Evolutionary conservation across 768 basidiomycete genomes (phyloP), one percentile per base, ranked within the genome.

Genomic region (Lactarius trivialis): DNA sequence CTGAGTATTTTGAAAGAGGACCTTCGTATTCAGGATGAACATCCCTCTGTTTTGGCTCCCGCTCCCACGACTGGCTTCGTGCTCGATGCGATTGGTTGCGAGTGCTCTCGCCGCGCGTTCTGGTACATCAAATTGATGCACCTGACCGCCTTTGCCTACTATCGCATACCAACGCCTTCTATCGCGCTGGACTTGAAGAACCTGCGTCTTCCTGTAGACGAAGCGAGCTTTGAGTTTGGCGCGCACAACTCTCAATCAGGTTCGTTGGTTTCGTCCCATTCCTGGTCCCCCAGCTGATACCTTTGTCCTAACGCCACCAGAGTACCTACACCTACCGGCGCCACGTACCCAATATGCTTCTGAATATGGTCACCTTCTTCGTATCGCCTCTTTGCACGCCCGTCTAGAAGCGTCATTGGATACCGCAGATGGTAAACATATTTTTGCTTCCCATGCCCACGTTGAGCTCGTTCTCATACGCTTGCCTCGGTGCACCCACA

Each of bases 31-130:
- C 82, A 85, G 69, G 78, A 78, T 65, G 81, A 83, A 41, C 85
- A 89, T 63, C 79, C 81, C 67, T 81, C 83, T 37, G 78, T 80
- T 58, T 76, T 82, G 64, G 81, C 86, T 41, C 81, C 84, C 52
- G 74, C 81, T 48, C 83, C 84, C 56, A 78, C 83, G 61, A 76
- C 82, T 56, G 81, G 82, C 56, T 82, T 82, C 66, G 83, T 84
- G 26, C 79, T 85, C 64, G 76, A 77, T 58, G 81, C 81, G 52
- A 82, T 88, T 66, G 85, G 89, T 68, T 85, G 84, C 63, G 89
- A 93, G 75, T 87, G 86, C 64, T 77, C 85, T n/a, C 85, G 90
- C 51, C 83, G 90, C 60, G 83, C 88, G 61, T 91, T 91, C 73
- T 92, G 90, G 89, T 77, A 89, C 58, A 82, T 89, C 61, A 82